Evolutionary conservation across 2,329 filamentous ascomycete species (phyloP), one percentile per base, ranked within the genome.

Genomic region (Aspergillus felis): DNA sequence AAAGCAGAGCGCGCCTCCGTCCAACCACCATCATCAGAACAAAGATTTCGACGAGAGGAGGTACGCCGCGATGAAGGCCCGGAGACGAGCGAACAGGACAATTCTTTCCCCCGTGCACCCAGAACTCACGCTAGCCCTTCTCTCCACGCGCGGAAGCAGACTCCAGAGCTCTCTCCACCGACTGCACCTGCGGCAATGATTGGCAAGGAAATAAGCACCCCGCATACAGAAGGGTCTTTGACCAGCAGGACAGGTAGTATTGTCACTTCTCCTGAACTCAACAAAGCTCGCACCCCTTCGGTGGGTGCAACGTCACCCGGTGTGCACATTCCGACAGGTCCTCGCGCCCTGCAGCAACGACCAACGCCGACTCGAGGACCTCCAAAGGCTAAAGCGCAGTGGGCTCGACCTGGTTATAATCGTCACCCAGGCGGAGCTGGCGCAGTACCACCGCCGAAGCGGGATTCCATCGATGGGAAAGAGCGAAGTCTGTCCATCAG

Each of bases 261-360:
- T 1, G 55, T 61, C 3, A 59, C 62, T 8, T 72, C 73, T 5
- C 71, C 70, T 6, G 67, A 65, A 22, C 57, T 67, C 47, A 56
- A 60, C 14, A 62, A 69, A 44, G 56, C 63, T 5, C 61, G 66
- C 6, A 65, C 68, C 0, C 64, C 70, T 24, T 60, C 61, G 3
- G 66, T 65, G 27, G 66, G 66, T 22, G 65, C 67, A 9, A 49
- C 61, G 20, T 75, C 74, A 22, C 70, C 68, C 7, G 65, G 68
- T 54, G 62, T 69, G 1, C 69, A 69, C 35, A 73, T 77, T 22
- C 76, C 76, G 12, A 78, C 74, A 8, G 76, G 74, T 3, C 75
- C 76, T 35, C 74, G 76, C 52, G 75, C 74, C 6, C 66, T 72
- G n/a, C 69, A 74, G 49, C 70, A 73, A 57, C 69, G 71, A 50